A percentile compares a stretch with the other conserved stretches of the same genome.
Conservation (phyloP, 2,329 filamentous ascomycete species). For the Pseudodiploospora longispora region DNA sequence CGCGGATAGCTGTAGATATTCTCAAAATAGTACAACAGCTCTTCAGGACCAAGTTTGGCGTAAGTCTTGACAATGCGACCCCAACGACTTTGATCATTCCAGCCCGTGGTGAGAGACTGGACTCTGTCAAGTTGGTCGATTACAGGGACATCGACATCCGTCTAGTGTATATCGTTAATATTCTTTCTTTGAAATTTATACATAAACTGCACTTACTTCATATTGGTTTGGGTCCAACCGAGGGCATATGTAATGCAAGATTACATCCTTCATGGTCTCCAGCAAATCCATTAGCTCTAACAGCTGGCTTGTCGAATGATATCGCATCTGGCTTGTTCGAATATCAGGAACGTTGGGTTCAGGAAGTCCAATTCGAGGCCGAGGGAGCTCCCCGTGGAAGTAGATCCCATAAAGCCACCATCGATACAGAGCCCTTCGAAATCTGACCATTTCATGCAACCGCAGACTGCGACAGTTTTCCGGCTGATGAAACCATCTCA, state of each 20-base stretch:
- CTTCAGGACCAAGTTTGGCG: slow-evolving; percentile 41
- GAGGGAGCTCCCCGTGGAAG: slow-evolving; percentile 38
- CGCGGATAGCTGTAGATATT: slow-evolving; percentile 38
- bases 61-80: slow-evolving; percentile 35
- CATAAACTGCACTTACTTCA: slow-evolving; percentile 19
- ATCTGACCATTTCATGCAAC: slow-evolving; percentile 34
- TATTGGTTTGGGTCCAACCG: slow-evolving; percentile 30
- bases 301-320: slow-evolving; percentile 34
- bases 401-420: slow-evolving; percentile 49
- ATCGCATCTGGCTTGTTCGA: slow-evolving; percentile 35
- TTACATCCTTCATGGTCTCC: slow-evolving; percentile 35
- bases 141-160: slow-evolving; percentile 13
- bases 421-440: slow-evolving; percentile 41
- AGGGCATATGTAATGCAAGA: slow-evolving; percentile 39
- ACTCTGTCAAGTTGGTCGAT: slow-evolving; percentile 17
- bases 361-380: slow-evolving; percentile 28
- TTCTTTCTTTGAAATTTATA: not conserved
- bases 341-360: slow-evolving; percentile 32
- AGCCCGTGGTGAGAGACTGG: slow-evolving; percentile 25
- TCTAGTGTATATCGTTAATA: slow-evolving; percentile 7
- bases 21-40: slow-evolving; percentile 42
- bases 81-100: slow-evolving; percentile 29
- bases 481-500: slow-evolving; percentile 38
- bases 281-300: slow-evolving; percentile 39
- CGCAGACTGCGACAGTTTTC: slow-evolving; percentile 37